These are phyloP conservation scores for Hydnomerulius pinastri DNA, from an alignment of 768 basidiomycete genomes.

Conservation along the genomic window DNA sequence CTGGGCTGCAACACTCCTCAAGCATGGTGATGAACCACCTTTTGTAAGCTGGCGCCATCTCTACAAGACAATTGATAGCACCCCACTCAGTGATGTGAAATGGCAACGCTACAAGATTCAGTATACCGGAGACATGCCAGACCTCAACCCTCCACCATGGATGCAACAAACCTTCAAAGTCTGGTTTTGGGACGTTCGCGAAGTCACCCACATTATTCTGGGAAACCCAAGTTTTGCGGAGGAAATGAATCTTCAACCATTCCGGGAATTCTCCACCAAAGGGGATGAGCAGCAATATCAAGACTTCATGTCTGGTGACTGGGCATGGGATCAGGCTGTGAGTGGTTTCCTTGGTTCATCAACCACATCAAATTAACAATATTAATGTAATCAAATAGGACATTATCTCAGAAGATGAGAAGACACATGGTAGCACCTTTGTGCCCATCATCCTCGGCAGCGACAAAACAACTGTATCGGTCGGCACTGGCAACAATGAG, in stretches of 20 bases:
- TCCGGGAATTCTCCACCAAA: conserved; percentile 1
- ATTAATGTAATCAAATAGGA: conserved; percentile 35
- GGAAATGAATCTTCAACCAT: conserved; percentile 19
- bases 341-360: background rate
- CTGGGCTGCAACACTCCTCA: conserved; percentile 15
- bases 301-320: conserved; percentile 16
- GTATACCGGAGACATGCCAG: conserved; percentile 26
- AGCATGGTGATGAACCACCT: conserved; percentile 1
- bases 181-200: conserved; percentile 24
- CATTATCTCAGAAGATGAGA: conserved; percentile 18
- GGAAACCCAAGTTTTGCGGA: conserved; percentile 21
- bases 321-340: conserved; percentile 12
- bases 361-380: background rate
- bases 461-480: conserved; percentile 17
- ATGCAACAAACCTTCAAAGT: conserved; percentile 28
- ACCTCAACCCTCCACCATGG: conserved; percentile 26
- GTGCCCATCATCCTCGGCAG: conserved; percentile 15
- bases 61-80: conserved; percentile 34
- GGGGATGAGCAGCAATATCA: background rate
- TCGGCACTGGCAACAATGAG: conserved; percentile 14
- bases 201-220: conserved; percentile 17
- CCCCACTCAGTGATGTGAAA: conserved; percentile 34
- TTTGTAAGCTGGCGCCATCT: background rate
- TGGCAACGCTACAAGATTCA: conserved; percentile 35
- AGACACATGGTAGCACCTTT: conserved; percentile 10